Evolutionary conservation across 495 filamentous ascomycete species (phyloP), one percentile per base, ranked within the genome.

Genomic region (Poronia punctata): DNA sequence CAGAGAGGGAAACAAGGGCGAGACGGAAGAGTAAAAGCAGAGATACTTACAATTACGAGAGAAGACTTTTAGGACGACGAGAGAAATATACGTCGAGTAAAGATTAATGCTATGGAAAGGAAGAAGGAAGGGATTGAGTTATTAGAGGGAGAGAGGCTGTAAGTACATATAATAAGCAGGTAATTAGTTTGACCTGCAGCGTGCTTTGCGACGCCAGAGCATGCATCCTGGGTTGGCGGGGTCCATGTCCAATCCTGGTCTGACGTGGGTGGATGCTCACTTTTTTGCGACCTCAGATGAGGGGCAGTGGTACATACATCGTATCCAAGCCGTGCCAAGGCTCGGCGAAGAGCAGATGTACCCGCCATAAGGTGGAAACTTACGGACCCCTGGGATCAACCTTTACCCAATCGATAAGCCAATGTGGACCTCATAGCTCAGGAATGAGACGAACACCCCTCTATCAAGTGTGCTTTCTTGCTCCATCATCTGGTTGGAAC

Each of bases 71-170:
- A 18, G 26, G 15, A 22, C 12, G n/a, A 9, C 21, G 1, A 2
- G 38, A 16, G 26, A 19, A 34, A 30, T 18, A 32, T 17, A 28
- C 8, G 6, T 18, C 15, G 29, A 32, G 25, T 14, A 39, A 21
- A 40, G 5, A 28, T 11, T 15, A 12, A 20, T 23, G 38, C 17
- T 41, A 12, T 25, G 38, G 23, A 34, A 28, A 23, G 19, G 30
- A 32, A 32, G 38, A 32, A 19, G 19, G 34, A 28, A 23, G 18
- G 32, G 28, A 40, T 12, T 7, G 14, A 21, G 20, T 33, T 32
- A 28, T 14, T 28, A 33, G 38, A 41, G 38, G 29, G 29, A 20
- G 31, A 40, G 38, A 40, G 38, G 38, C 38, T 41, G 38, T 40
- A 36, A 12, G 16, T 38, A 40, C 0, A 15, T 40, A 31, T 2